Conservation (phyloP, 2,329 filamentous ascomycete species). For the Curvularia eragrostidis region DNA sequence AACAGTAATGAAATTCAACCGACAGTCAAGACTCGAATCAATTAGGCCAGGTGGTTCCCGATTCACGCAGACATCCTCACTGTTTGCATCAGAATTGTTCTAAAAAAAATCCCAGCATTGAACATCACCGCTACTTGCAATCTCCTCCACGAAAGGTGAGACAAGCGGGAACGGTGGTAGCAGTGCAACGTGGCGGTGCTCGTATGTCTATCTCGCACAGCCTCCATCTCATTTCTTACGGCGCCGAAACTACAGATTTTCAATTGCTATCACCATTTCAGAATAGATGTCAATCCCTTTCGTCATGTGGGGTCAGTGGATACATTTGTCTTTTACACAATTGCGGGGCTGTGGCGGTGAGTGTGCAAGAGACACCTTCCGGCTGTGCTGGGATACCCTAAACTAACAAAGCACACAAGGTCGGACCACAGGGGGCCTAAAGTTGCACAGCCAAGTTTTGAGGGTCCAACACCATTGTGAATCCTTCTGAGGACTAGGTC, state of each 20-base stretch:
- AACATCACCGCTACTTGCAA: neutral
- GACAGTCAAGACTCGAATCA: neutral
- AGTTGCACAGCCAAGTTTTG: slow-evolving; percentile 5
- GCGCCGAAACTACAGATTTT: slow-evolving; percentile 1
- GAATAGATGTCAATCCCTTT: neutral
- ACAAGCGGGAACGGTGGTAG: neutral
- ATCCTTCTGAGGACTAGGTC: neutral
- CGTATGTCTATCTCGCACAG: slow-evolving; percentile 5
- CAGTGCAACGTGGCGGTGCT: slow-evolving; percentile 10
- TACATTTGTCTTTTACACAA: neutral
- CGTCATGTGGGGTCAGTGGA: neutral
- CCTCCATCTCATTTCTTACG: slow-evolving; percentile 2
- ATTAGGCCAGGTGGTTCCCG: neutral
- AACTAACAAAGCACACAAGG: neutral
- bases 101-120: slow-evolving; percentile 1
- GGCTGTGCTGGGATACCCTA: slow-evolving; percentile 5
- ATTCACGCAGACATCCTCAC: neutral
- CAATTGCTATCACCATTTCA: neutral
- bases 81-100: neutral
- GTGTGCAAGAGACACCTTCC: slow-evolving; percentile 2
- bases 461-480: neutral
- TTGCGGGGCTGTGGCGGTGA: neutral
- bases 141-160: neutral
- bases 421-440: slow-evolving; percentile 5
- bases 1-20: neutral